Percentiles rank a stretch among this genome's conserved stretches.
These are phyloP conservation scores for Phytophthora meadii DNA, from an alignment of 352 stramenopile species.

Conservation along the genomic window DNA sequence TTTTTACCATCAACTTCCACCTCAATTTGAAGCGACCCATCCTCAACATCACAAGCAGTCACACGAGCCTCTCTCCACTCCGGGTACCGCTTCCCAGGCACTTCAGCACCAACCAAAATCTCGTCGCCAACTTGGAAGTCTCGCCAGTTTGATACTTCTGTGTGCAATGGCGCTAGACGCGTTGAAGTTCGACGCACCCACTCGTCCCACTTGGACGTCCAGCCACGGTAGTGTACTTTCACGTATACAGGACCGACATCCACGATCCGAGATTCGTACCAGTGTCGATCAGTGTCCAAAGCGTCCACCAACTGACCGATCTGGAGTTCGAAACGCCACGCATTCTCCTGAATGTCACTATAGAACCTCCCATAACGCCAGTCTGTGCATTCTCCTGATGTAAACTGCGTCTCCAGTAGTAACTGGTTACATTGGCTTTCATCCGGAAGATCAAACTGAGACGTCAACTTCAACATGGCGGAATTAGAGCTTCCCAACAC, in stretches of 20 bases:
- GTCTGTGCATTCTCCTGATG: conserved; percentile 28
- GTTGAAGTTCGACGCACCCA: conserved; percentile 92
- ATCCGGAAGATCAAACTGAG: conserved; percentile 32
- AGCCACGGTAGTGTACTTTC: conserved; percentile 96
- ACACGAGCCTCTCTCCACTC: conserved; percentile 69
- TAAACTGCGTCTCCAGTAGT: conserved; percentile 58
- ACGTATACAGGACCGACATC: conserved; percentile 64
- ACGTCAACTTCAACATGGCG: conserved; percentile 49
- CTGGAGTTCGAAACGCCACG: conserved; percentile 68
- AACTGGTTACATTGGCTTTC: conserved; percentile 51
- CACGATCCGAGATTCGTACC: conserved; percentile 78
- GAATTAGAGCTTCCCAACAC: conserved; percentile 2
- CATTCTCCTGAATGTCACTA: conserved; percentile 47
- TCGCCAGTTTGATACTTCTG: conserved; percentile 72
- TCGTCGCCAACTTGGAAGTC: conserved; percentile 61
- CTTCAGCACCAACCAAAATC: conserved; percentile 56
- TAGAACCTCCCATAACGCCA: conserved; percentile 64
- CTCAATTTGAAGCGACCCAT: conserved; percentile 45
- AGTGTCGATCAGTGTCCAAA: conserved; percentile 73
- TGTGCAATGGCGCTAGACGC: conserved; percentile 92
- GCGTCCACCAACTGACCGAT: conserved; percentile 73
- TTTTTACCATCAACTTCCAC: conserved; percentile 53
- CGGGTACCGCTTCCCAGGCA: conserved; percentile 50
- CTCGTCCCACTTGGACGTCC: conserved; percentile 97
- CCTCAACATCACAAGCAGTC: conserved; percentile 31